Evolutionary conservation across 805 yeast species (phyloP).

Genomic region (Yamadazyma nakazawae): DNA sequence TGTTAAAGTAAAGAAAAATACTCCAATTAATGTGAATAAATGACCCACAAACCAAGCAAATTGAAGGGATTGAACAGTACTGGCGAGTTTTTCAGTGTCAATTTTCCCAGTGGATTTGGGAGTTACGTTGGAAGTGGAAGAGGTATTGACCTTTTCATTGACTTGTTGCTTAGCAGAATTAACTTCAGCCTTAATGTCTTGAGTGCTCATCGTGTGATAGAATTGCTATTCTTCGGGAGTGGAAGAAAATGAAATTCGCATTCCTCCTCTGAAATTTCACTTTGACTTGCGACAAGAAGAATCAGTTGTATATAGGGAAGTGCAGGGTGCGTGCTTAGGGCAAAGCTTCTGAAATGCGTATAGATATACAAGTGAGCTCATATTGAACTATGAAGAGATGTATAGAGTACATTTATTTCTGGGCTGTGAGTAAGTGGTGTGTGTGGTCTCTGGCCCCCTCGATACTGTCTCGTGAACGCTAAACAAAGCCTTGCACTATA

Average conservation of each 20-base stretch:
- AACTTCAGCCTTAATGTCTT: not conserved
- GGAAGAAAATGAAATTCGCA: conserved; percentile 1
- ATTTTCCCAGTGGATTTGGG: conserved; percentile 3
- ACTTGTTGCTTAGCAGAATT: not conserved
- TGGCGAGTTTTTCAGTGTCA: conserved; percentile 16
- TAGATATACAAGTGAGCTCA: not conserved
- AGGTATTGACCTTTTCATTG: not conserved
- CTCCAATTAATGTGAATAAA: conserved; percentile 30
- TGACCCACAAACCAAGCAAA: conserved; percentile 71
- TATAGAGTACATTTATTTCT: too few relatives aligned
- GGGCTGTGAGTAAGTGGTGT: too few relatives aligned
- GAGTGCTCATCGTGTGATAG: conserved; percentile 5
- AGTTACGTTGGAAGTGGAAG: not conserved
- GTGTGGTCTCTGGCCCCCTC: too few relatives aligned
- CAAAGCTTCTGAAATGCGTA: not conserved
- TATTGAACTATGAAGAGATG: too few relatives aligned
- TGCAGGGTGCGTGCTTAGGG: not conserved
- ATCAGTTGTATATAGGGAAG: too few relatives aligned
- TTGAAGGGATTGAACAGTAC: conserved; percentile 46
- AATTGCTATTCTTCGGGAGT: not conserved
- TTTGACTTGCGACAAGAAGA: not conserved
- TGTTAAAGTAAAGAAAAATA: conserved; percentile 30
- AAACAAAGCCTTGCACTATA: too few relatives aligned
- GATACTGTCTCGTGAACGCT: too few relatives aligned
- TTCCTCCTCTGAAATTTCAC: not conserved